Conservation (phyloP, 441 rosid genomes). For the Aquilaria agallochum region DNA sequence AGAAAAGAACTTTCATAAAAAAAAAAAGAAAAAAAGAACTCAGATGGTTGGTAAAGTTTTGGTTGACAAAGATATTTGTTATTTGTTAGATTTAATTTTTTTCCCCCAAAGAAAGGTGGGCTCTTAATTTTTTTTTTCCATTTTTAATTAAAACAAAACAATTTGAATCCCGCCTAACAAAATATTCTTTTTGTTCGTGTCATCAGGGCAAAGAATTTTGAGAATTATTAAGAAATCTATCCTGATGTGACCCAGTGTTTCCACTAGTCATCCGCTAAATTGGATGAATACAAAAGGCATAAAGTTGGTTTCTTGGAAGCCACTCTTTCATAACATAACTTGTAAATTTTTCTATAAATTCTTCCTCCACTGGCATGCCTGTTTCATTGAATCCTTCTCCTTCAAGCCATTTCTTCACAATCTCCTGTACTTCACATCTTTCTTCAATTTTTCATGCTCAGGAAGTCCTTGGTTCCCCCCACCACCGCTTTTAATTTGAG, state of each 20-base stretch:
- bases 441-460: constrained; percentile 18
- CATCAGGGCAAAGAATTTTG: background rate
- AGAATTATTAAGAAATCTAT: no score
- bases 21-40: no score
- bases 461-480: constrained; percentile 5
- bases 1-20: no score
- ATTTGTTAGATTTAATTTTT: no score
- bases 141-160: background rate
- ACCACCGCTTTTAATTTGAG: constrained; percentile 3
- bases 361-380: constrained; percentile 15
- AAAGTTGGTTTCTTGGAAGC: constrained; percentile 68
- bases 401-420: constrained; percentile 28
- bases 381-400: constrained; percentile 40
- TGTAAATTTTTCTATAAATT: constrained; percentile 29
- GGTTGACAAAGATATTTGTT: no score
- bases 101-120: no score
- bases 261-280: no score
- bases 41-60: no score
- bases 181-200: background rate
- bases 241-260: no score
- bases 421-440: constrained; percentile 4
- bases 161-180: constrained; percentile 9
- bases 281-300: constrained; percentile 18
- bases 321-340: constrained; percentile 40
- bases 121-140: background rate